Percentiles rank a stretch among this genome's conserved stretches.
Evolutionary conservation across 164 flowering plant species (phyloP).

Genomic region (Kalanchoe fedtschenkoi): DNA sequence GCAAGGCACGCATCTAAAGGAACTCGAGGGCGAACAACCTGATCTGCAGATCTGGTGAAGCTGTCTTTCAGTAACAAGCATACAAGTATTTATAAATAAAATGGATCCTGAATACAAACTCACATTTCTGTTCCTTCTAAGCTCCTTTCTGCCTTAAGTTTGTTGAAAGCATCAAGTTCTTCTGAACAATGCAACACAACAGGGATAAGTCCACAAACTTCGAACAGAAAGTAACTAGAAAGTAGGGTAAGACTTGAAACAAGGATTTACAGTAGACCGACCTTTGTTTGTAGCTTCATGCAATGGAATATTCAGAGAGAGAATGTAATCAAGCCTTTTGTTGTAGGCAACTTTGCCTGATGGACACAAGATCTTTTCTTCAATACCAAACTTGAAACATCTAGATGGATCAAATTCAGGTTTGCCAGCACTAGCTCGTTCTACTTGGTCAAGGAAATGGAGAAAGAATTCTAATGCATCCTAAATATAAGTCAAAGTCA

Average conservation of each 20-base stretch:
- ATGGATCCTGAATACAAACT: slow-evolving; percentile 20
- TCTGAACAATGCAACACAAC: slow-evolving; percentile 35
- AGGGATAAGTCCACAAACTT: slow-evolving; percentile 10
- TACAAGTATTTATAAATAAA: background rate
- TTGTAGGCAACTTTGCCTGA: slow-evolving; percentile 95
- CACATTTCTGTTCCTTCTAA: slow-evolving; percentile 70
- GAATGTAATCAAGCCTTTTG: slow-evolving; percentile 73
- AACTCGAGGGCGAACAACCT: slow-evolving; percentile 87
- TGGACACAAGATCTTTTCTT: slow-evolving; percentile 70
- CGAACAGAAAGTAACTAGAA: background rate
- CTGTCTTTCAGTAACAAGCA: background rate
- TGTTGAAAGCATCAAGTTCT: slow-evolving; percentile 58
- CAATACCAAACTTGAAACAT: slow-evolving; percentile 91
- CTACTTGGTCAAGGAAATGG: slow-evolving; percentile 93
- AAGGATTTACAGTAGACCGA: slow-evolving; percentile 11
- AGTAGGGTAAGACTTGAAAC: background rate
- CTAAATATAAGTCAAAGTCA: slow-evolving; percentile 27
- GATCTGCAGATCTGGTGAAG: slow-evolving; percentile 21
- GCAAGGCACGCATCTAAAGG: slow-evolving; percentile 83
- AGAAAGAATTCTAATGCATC: slow-evolving; percentile 94
- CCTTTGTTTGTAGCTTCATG: slow-evolving; percentile 88
- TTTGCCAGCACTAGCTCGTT: slow-evolving; percentile 50
- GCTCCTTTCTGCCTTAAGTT: slow-evolving; percentile 50
- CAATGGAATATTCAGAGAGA: slow-evolving; percentile 80
- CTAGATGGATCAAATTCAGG: slow-evolving; percentile 70